phyloP scores from a whole-genome alignment of 768 basidiomycete species.

The Filobasidium wieringae region DNA sequence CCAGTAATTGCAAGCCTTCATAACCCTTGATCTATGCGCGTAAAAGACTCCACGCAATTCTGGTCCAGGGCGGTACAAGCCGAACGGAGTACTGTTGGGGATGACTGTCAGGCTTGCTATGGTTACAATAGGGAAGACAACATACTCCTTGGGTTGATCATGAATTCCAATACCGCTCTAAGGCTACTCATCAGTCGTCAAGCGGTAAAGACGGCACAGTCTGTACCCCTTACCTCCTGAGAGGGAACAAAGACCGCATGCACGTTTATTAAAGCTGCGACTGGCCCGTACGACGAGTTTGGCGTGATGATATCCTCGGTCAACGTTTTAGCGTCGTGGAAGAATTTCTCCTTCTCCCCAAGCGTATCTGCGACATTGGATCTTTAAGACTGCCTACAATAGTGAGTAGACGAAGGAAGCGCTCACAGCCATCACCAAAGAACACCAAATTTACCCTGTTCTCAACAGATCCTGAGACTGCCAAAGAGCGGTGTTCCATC shows the following conservation, averaged over 20 bases:
- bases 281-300: constrained; percentile 28
- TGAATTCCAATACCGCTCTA: constrained; percentile 34
- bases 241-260: constrained; percentile 35
- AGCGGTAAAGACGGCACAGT: not conserved
- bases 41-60: constrained; percentile 35
- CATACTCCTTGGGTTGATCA: not conserved
- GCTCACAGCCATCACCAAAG: constrained; percentile 37
- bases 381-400: not conserved
- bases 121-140: not conserved
- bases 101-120: not conserved
- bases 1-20: constrained; percentile 22
- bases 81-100: constrained; percentile 22
- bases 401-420: not conserved
- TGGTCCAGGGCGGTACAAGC: constrained; percentile 32
- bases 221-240: constrained; percentile 11
- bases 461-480: constrained; percentile 20
- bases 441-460: constrained; percentile 31
- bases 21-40: constrained; percentile 21
- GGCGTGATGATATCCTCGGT: constrained; percentile 27
- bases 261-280: constrained; percentile 28
- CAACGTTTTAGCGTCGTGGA: constrained; percentile 25
- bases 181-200: not conserved
- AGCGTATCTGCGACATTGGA: constrained; percentile 22
- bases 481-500: constrained; percentile 12
- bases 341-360: constrained; percentile 25